These are phyloP conservation scores for Salix exigua DNA, from an alignment of 345 rosid species.

Conservation along the genomic window DNA sequence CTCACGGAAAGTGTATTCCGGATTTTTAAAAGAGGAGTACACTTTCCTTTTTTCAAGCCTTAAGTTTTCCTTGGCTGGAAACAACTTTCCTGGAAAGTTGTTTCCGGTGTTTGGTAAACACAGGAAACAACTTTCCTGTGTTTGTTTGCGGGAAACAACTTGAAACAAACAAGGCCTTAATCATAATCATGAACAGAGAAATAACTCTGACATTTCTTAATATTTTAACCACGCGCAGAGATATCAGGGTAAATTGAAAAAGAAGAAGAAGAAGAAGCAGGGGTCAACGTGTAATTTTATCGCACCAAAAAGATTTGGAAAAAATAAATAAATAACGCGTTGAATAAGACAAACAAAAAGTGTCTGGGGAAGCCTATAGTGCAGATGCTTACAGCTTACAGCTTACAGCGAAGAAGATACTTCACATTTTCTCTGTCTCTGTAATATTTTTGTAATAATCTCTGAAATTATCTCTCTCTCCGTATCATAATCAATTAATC, in stretches of 20 bases:
- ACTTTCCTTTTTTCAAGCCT: too few species aligned
- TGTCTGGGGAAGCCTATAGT: conserved; percentile 6
- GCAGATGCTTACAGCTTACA: neutral
- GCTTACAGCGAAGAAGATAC: neutral
- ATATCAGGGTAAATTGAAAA: neutral
- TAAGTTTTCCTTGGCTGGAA: too few species aligned
- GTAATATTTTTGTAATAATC: neutral
- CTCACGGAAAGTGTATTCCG: too few species aligned
- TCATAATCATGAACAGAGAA: neutral
- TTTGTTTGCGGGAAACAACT: too few species aligned
- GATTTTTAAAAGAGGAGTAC: too few species aligned
- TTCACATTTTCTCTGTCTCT: neutral
- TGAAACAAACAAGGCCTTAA: too few species aligned
- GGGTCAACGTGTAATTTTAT: neutral
- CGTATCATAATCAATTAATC: neutral
- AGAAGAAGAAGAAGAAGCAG: neutral
- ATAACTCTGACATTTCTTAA: neutral
- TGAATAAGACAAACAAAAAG: conserved; percentile 15
- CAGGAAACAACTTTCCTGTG: too few species aligned
- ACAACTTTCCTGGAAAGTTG: too few species aligned
- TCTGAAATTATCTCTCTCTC: neutral
- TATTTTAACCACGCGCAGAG: neutral
- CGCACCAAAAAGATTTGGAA: neutral
- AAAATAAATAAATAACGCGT: neutral
- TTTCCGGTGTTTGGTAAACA: too few species aligned